These are phyloP conservation scores for Infundibulicybe gibba DNA, from an alignment of 768 basidiomycete genomes.

Conservation along the genomic window DNA sequence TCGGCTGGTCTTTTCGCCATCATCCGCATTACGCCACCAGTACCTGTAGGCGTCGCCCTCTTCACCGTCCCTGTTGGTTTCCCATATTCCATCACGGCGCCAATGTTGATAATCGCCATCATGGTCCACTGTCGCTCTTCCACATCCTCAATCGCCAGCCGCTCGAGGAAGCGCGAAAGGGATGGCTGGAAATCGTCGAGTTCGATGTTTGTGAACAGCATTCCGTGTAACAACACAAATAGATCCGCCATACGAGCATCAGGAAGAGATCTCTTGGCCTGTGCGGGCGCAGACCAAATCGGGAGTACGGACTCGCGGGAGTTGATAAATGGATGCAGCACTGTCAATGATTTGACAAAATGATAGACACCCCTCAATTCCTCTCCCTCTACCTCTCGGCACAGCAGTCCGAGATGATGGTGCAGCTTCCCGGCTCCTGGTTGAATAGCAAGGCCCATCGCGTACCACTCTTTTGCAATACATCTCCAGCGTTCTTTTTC, in stretches of 20 bases:
- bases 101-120: conserved; percentile 88
- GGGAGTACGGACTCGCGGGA: conserved; percentile 89
- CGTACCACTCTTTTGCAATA: conserved; percentile 93
- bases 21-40: conserved; percentile 23
- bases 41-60: conserved; percentile 51
- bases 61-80: conserved; percentile 66
- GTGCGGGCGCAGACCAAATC: conserved; percentile 78
- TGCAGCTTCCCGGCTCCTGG: conserved; percentile 95
- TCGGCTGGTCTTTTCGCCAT: conserved; percentile 26
- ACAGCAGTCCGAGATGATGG: conserved; percentile 88
- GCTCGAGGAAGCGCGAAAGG: conserved; percentile 82
- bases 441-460: conserved; percentile 76
- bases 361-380: conserved; percentile 89
- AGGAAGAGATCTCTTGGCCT: conserved; percentile 69
- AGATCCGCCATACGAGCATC: conserved; percentile 74
- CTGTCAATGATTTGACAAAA: conserved; percentile 97
- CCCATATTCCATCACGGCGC: conserved; percentile 86
- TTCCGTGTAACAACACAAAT: conserved; percentile 91
- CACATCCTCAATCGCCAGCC: conserved; percentile 76
- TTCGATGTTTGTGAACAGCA: conserved; percentile 95
- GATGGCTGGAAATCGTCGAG: conserved; percentile 87
- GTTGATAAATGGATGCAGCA: conserved; percentile 80
- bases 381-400: conserved; percentile 77
- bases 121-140: conserved; percentile 92
- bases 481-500: conserved; percentile 91